Conservation (phyloP, 2,329 filamentous ascomycete species). For the Colletotrichum costaricense region DNA sequence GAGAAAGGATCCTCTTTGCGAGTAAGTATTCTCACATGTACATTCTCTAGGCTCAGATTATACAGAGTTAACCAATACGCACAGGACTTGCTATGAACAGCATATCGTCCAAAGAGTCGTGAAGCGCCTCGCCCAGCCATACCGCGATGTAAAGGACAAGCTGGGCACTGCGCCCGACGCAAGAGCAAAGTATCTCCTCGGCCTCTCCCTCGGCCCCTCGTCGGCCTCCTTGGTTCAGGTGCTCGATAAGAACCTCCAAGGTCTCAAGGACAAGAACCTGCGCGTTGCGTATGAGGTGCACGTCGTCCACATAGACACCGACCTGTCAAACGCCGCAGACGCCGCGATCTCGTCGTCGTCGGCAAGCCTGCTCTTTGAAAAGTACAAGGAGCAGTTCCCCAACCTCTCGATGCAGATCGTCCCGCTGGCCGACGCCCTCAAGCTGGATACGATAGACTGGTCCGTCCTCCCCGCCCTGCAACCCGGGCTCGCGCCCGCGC, state of each 20-base stretch:
- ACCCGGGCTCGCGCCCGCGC: slow-evolving; percentile 42
- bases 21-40: slow-evolving; percentile 34
- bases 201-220: slow-evolving; percentile 85
- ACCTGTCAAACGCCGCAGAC: slow-evolving; percentile 41
- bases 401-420: slow-evolving; percentile 72
- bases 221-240: slow-evolving; percentile 83
- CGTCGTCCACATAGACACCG: slow-evolving; percentile 66
- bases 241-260: slow-evolving; percentile 75
- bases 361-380: slow-evolving; percentile 59
- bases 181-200: slow-evolving; percentile 73
- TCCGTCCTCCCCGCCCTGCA: slow-evolving; percentile 50
- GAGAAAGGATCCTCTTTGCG: slow-evolving; percentile 41
- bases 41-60: slow-evolving; percentile 7
- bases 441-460: slow-evolving; percentile 65
- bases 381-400: slow-evolving; percentile 72
- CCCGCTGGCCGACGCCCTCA: slow-evolving; percentile 72
- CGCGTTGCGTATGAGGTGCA: slow-evolving; percentile 76
- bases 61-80: neutral
- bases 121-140: slow-evolving; percentile 72
- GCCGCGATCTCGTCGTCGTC: slow-evolving; percentile 39
- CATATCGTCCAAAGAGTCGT: slow-evolving; percentile 84
- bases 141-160: slow-evolving; percentile 54
- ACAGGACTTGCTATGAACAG: slow-evolving; percentile 75
- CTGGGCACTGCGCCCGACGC: slow-evolving; percentile 32
- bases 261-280: slow-evolving; percentile 72